These are phyloP conservation scores for Ophiognomonia clavigignenti-juglandacearum DNA, from an alignment of 2,329 filamentous ascomycete species.

Conservation along the genomic window DNA sequence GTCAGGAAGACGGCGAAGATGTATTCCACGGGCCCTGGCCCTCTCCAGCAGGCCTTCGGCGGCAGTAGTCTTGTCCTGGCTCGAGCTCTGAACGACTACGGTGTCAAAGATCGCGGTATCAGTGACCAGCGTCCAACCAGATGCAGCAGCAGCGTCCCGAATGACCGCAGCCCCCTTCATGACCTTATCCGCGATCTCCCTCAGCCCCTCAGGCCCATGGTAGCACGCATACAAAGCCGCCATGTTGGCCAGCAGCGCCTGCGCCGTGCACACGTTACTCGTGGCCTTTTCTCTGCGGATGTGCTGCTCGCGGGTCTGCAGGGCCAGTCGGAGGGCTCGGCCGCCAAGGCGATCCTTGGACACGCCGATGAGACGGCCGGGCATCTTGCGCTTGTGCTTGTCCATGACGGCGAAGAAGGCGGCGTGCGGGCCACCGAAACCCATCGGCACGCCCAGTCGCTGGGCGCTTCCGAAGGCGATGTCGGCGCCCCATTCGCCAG, in stretches of 20 bases:
- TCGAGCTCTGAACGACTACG: constrained; percentile 58
- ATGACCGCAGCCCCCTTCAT: constrained; percentile 67
- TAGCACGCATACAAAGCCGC: constrained; percentile 92
- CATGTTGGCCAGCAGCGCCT: constrained; percentile 93
- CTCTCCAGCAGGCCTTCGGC: constrained; percentile 33
- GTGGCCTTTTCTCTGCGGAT: constrained; percentile 95
- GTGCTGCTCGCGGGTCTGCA: constrained; percentile 94
- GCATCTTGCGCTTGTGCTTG: constrained; percentile 91
- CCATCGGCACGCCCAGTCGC: constrained; percentile 85
- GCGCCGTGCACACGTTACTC: constrained; percentile 94
- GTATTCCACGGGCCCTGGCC: constrained; percentile 47
- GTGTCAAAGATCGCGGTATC: constrained; percentile 65
- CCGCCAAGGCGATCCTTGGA: constrained; percentile 86
- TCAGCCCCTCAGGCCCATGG: constrained; percentile 80
- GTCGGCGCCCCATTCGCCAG: constrained; percentile 91
- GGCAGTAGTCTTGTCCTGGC: constrained; percentile 43
- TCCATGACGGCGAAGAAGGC: constrained; percentile 93
- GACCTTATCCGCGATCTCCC: constrained; percentile 74
- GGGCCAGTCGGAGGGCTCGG: constrained; percentile 73
- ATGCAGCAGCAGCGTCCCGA: constrained; percentile 5
- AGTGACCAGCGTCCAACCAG: constrained; percentile 14
- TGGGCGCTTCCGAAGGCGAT: constrained; percentile 93
- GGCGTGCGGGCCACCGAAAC: constrained; percentile 90
- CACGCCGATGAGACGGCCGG: constrained; percentile 82
- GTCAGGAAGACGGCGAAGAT: constrained; percentile 58